Evolutionary conservation across 495 filamentous ascomycete species (phyloP), one percentile per base, ranked within the genome.

Genomic region (Staphylotrichum longicolle): DNA sequence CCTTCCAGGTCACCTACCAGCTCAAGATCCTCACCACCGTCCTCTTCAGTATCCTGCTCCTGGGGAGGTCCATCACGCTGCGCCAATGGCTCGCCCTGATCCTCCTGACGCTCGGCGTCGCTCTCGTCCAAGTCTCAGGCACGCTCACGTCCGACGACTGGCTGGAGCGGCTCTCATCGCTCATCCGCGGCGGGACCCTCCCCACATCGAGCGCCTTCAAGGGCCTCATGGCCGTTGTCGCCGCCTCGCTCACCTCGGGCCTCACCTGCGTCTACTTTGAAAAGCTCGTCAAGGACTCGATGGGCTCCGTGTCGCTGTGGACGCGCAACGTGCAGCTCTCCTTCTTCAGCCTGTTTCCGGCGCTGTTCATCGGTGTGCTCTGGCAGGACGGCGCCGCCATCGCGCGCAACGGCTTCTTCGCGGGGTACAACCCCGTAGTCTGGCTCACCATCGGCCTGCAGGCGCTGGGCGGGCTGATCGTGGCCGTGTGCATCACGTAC

Each of bases 251-350:
- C 49, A 80, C 85, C 3, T 90, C 87, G 40, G 85, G 86, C 4
- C 73, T 88, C 20, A 86, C 83, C 0, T 83, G 85, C 15, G 82
- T 88, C 14, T 87, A 85, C 63, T 88, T 90, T 67, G 88, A 91
- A 73, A 90, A 87, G 65, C 83, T 90, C 0, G 70, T 90, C 41
- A 88, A 86, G 64, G 86, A 90, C 62, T 85, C 86, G 44, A 77
- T 77, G 5, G 76, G 70, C 2, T 68, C 77, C 7, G 79, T 77
- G 5, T 87, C 86, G 4, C 66, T 90, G 34, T 90, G 88, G 88
- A 78, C 89, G 34, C 85, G 87, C 39, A 91, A 91, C 63, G 84
- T 88, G 50, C 88, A 91, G 69, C 75, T 90, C 39, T 84, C 88
- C 4, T 80, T 91, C 63, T 90, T 88, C 70, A 89, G 87, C 12